Conservation (phyloP, 1,284 basidiomycete species). For the Moesziomyces globuligerus region DNA sequence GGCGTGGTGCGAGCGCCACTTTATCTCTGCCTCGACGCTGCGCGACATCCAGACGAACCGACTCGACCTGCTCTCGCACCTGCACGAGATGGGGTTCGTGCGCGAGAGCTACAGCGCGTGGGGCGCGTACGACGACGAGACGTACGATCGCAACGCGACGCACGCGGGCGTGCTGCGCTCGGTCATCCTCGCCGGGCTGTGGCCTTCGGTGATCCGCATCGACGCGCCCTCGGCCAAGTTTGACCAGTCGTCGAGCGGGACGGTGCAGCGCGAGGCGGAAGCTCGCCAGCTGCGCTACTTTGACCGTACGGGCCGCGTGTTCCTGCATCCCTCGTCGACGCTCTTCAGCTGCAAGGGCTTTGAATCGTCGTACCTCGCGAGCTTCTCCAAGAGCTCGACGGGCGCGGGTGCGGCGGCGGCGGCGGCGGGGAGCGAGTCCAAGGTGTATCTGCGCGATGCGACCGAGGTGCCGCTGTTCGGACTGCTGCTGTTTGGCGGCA, state of each 20-base stretch:
- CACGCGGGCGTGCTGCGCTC: slow-evolving; percentile 53
- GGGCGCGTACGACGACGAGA: slow-evolving; percentile 66
- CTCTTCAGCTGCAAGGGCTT: slow-evolving; percentile 78
- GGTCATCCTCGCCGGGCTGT: slow-evolving; percentile 66
- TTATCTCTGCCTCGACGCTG: slow-evolving; percentile 79
- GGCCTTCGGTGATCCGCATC: slow-evolving; percentile 70
- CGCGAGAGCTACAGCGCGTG: slow-evolving; percentile 58
- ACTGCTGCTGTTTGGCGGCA: slow-evolving; percentile 83
- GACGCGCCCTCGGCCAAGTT: slow-evolving; percentile 57
- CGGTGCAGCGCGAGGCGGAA: slow-evolving; percentile 58
- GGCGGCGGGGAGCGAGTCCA: too few species aligned
- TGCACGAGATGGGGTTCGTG: slow-evolving; percentile 80
- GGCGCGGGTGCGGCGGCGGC: slow-evolving; percentile 20
- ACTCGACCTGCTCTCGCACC: slow-evolving; percentile 78
- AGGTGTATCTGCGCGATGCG: slow-evolving; percentile 86
- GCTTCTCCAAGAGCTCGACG: slow-evolving; percentile 83
- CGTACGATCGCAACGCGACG: slow-evolving; percentile 44
- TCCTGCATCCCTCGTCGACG: slow-evolving; percentile 85
- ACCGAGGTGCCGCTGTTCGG: slow-evolving; percentile 90
- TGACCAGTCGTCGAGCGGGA: slow-evolving; percentile 57
- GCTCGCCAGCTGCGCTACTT: slow-evolving; percentile 59
- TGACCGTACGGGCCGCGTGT: slow-evolving; percentile 72
- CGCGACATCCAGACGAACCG: slow-evolving; percentile 85
- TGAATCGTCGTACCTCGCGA: slow-evolving; percentile 81
- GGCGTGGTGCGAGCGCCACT: slow-evolving; percentile 86